Evolutionary conservation across 192 early-diverging fungal species (phyloP), one percentile per base, ranked within the genome.

Genomic region (Rhizophagus clarus): DNA sequence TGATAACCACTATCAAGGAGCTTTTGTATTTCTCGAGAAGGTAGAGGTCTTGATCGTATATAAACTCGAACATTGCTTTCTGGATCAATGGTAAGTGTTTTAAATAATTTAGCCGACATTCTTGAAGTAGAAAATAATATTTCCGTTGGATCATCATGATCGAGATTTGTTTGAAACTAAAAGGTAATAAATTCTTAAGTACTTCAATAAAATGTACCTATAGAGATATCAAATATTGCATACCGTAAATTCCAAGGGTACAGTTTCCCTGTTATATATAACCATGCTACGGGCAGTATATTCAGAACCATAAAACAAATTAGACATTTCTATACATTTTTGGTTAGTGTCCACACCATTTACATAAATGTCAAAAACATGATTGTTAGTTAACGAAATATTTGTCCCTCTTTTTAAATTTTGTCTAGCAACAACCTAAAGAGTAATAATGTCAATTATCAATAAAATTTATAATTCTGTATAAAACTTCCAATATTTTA

Each of bases 201-300:
- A 82, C 11, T 26, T 47, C 51, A 26, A 26, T 20, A 17, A 34
- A 32, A 71, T 14, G 24, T 56, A 49, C 61, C 32, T 28, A 51
- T n/a, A 20, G 14, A 22, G 22, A 22, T 45, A 56, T 4, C 11
- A 45, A 10, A 45, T 45, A 45, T 40, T 45, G 42, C 78, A 72
- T 88, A 95, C 84, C 11, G 90, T 88, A 81, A 95, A 95, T 79
- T 95, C 93, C 42, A 95, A 84, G 4, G 93, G 91, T 3, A 94
- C 90, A 2, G 83, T 79, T 76, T 95, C 94, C 17, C 91, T 85
- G 78, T 95, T 95, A 75, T 87, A 88, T 14, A 95, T 92, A 0
- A 95, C 88, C 81, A 95, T 89, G 75, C 88, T 89, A 40, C 93
- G 79, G 10, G 93, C 90, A 2, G 91, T 85, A 75, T 94, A 94